These are phyloP conservation scores for Fagus crenata DNA, from an alignment of 306 rosid genomes.

Conservation along the genomic window DNA sequence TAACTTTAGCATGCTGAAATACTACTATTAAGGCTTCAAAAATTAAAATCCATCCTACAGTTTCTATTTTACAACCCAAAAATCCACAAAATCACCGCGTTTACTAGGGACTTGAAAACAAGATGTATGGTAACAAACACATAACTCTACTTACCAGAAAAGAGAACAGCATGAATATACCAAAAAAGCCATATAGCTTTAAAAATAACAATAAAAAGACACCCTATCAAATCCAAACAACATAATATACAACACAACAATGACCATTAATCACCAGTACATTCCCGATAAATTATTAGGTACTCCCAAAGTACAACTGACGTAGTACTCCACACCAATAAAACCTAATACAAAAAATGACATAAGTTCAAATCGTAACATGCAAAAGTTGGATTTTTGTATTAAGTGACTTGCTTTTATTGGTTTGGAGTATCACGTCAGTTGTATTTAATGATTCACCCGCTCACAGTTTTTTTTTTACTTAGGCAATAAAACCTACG, in stretches of 20 bases:
- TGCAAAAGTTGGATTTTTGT: too few relatives aligned
- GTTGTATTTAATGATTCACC: too few relatives aligned
- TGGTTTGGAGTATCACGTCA: too few relatives aligned
- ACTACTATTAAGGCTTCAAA: constrained; percentile 7
- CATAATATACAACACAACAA: neutral
- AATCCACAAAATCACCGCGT: neutral
- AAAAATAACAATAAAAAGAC: neutral
- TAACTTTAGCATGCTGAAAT: neutral
- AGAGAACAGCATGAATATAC: neutral
- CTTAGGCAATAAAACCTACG: too few relatives aligned
- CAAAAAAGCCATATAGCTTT: neutral
- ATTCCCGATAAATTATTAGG: neutral
- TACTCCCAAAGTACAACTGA: too few relatives aligned
- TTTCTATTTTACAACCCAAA: neutral
- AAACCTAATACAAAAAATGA: too few relatives aligned
- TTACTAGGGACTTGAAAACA: neutral
- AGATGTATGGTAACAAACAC: neutral
- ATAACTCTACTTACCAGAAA: neutral
- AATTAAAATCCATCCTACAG: neutral
- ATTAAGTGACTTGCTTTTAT: too few relatives aligned
- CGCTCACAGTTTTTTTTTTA: too few relatives aligned
- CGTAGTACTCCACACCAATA: too few relatives aligned
- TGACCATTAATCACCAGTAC: neutral
- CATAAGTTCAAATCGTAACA: too few relatives aligned
- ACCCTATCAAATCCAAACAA: neutral